A percentile compares a stretch with the other conserved stretches of the same genome.
These are phyloP conservation scores for Oryza australiensis DNA, from an alignment of 176 grass and related monocot species.

Conservation along the genomic window DNA sequence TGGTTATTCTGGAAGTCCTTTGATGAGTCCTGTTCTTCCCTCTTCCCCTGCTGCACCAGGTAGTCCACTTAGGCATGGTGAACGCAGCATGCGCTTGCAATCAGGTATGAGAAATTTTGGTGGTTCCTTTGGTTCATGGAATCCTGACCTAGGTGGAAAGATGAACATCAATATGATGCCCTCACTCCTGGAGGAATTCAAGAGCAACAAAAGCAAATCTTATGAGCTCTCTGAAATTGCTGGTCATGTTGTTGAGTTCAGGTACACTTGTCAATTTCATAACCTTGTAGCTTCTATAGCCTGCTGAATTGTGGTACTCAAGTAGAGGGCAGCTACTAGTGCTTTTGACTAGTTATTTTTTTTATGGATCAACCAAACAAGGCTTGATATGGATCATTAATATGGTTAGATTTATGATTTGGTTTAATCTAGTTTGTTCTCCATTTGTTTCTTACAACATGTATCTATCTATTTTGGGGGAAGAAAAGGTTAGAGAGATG, in stretches of 20 bases:
- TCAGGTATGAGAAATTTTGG: constrained; percentile 63
- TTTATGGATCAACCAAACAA: not conserved
- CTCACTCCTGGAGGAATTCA: constrained; percentile 81
- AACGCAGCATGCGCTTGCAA: constrained; percentile 49
- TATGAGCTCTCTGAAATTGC: constrained; percentile 83
- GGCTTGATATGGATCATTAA: not conserved
- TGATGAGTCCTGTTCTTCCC: constrained; percentile 51
- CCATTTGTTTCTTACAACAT: not conserved
- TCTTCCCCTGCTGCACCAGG: constrained; percentile 54
- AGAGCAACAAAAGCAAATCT: constrained; percentile 88
- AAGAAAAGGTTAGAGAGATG: not conserved
- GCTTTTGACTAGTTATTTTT: not conserved
- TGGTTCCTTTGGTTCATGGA: constrained; percentile 57
- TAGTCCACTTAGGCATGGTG: constrained; percentile 67
- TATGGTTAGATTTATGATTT: not conserved
- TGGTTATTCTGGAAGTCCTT: constrained; percentile 53
- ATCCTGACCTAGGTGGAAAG: constrained; percentile 42
- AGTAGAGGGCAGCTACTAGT: not conserved
- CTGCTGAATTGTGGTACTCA: not conserved
- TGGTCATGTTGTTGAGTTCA: constrained; percentile 85
- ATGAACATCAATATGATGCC: constrained; percentile 57
- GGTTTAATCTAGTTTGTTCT: not conserved
- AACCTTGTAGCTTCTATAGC: not conserved
- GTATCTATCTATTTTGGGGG: not conserved
- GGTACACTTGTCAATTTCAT: constrained; percentile 39